Conservation (phyloP, 306 rosid genomes). For the Castanospermum australe region DNA sequence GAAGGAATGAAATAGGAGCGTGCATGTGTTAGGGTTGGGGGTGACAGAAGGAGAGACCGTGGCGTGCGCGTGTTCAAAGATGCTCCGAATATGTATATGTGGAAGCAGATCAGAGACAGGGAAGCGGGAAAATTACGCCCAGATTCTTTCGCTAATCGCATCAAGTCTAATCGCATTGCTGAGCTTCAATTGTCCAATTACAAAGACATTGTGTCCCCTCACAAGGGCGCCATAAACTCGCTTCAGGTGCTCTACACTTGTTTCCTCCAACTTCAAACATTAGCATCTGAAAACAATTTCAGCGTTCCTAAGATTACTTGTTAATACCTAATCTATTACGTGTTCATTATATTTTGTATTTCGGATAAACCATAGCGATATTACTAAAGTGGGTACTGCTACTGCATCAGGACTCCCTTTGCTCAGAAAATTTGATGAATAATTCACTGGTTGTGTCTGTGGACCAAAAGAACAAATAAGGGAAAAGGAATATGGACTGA, state of each 20-base stretch:
- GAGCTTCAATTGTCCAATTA: conserved; percentile 64
- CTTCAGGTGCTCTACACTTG: conserved; percentile 60
- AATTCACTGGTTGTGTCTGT: too few species aligned
- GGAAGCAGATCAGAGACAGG: conserved; percentile 90
- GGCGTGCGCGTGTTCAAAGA: conserved; percentile 46
- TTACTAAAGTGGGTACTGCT: too few species aligned
- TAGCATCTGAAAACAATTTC: too few species aligned
- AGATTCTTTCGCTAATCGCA: conserved; percentile 55
- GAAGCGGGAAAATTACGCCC: conserved; percentile 75
- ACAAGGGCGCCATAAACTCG: conserved; percentile 78
- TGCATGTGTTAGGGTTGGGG: not conserved
- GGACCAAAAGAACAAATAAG: too few species aligned
- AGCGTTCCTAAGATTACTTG: too few species aligned
- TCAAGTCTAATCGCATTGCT: conserved; percentile 63
- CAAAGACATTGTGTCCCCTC: conserved; percentile 76
- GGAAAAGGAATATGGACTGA: not conserved
- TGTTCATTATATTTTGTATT: too few species aligned
- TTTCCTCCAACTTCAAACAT: too few species aligned
- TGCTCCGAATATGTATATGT: conserved; percentile 89
- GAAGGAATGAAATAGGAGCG: not conserved
- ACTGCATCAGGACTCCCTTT: not conserved
- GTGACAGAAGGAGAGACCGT: not conserved
- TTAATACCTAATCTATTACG: too few species aligned
- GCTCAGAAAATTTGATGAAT: not conserved
- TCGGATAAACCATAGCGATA: not conserved